Evolutionary conservation across 163 green algal species (phyloP), one percentile per base, ranked within the genome.

Genomic region (Coccomyxa subellipsoidea): DNA sequence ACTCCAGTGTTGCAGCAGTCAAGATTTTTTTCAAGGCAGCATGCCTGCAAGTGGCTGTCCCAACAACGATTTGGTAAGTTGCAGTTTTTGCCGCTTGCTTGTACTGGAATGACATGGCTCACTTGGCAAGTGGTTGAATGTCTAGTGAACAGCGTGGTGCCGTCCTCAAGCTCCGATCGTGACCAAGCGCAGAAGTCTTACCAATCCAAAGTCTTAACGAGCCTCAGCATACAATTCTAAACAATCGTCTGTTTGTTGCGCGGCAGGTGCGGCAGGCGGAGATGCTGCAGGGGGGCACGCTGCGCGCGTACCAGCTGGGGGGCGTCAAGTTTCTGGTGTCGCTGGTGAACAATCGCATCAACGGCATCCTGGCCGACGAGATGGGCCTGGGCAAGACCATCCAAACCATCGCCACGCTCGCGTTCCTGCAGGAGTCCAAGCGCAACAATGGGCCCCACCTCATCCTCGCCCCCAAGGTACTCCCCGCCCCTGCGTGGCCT

Each of bases 341-440:
- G 27, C 89, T 95, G 71, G 93, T 92, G 85, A 92, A 90, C 86
- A 95, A 94, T 85, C 86, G 89, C 5, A 83, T 99, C 5, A 98
- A 98, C 82, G 96, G 96, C 76, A 98, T 99, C 78, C 90, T 99
- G 37, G 95, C 96, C 27, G 95, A 98, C 85, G 95, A 98, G 66
- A 97, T 97, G 95, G 90, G 94, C 7, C 87, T 97, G 47, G 88
- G 91, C 40, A 94, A 94, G 83, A 95, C 90, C 25, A 88, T 95
- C 31, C 90, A 92, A 82, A 85, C 83, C 32, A 85, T 91, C 32
- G 80, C 81, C 32, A 81, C 88, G 31, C 73, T 91, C 38, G 85
- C 82, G 29, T 53, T 81, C 23, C 69, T 91, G 4, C 69, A 82
- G 71, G 86, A 91, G 70, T 78, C 73, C 25, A 94, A 93, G 86